phyloP scores from a whole-genome alignment of 495 filamentous ascomycete species.

The Cairneyella variabilis region DNA sequence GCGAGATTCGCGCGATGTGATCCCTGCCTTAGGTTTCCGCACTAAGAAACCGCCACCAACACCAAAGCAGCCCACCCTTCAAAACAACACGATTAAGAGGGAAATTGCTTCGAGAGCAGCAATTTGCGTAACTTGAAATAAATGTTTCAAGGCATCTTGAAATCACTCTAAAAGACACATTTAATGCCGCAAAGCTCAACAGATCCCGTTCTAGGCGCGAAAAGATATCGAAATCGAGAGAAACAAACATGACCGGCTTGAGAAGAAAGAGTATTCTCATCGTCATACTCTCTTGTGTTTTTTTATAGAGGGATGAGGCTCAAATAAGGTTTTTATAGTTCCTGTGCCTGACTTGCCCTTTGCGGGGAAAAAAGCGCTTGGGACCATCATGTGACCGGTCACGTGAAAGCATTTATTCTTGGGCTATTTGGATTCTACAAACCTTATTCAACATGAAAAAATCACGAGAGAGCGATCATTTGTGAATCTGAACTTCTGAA shows the following conservation, averaged over 20 bases:
- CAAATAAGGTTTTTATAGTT: conserved; percentile 13
- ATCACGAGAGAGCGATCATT: no score
- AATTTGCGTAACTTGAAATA: not conserved
- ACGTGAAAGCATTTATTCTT: no score
- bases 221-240: not conserved
- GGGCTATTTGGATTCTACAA: no score
- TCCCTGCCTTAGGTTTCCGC: not conserved
- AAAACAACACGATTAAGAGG: not conserved
- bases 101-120: not conserved
- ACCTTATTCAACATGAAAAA: no score
- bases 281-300: not conserved
- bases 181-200: not conserved
- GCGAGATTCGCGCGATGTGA: no score
- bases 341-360: not conserved
- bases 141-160: not conserved
- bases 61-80: not conserved
- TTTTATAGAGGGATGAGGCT: conserved; percentile 6
- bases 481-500: no score
- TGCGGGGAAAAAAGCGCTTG: no score
- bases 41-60: not conserved
- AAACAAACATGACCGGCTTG: not conserved
- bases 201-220: not conserved
- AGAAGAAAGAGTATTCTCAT: not conserved
- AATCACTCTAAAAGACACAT: not conserved
- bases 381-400: no score